Conservation (phyloP, 345 rosid species). For the Dipteronia dyeriana region DNA sequence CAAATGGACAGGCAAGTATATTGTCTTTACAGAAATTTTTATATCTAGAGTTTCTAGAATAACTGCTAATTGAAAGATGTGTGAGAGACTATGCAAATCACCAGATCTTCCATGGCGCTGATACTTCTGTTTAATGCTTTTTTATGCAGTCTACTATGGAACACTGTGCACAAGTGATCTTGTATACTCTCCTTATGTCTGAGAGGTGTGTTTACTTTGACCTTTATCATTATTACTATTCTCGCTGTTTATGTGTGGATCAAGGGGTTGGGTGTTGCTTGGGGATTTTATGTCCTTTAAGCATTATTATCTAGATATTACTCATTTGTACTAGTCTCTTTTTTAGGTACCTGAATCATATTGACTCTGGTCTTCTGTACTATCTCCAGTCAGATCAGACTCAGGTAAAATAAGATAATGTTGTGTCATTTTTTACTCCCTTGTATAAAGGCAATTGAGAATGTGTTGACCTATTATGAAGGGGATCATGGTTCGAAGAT, state of each 20-base stretch:
- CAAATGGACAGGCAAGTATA: conserved; percentile 74
- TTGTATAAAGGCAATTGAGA: conserved; percentile 18
- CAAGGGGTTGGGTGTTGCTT: not conserved
- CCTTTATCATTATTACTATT: conserved; percentile 10
- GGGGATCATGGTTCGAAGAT: conserved; percentile 83
- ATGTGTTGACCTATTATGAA: conserved; percentile 31
- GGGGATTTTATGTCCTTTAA: not conserved
- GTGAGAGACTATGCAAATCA: conserved; percentile 12
- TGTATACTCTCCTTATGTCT: conserved; percentile 97
- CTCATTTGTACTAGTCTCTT: conserved; percentile 12
- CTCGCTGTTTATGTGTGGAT: not conserved
- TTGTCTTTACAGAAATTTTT: conserved; percentile 13
- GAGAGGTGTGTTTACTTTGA: conserved; percentile 60
- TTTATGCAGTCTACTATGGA: conserved; percentile 77
- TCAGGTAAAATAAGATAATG: conserved; percentile 48
- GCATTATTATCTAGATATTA: conserved; percentile 1
- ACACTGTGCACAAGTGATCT: conserved; percentile 93
- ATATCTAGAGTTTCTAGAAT: conserved; percentile 6
- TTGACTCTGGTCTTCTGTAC: conserved; percentile 83
- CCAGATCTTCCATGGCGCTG: conserved; percentile 14
- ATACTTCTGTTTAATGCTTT: conserved; percentile 11
- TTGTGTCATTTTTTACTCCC: conserved; percentile 11
- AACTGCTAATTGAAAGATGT: conserved; percentile 17
- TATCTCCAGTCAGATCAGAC: conserved; percentile 90
- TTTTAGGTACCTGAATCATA: conserved; percentile 70